Evolutionary conservation across 768 basidiomycete species (phyloP), one percentile per base, ranked within the genome.

Genomic region (Russula ochroleuca): DNA sequence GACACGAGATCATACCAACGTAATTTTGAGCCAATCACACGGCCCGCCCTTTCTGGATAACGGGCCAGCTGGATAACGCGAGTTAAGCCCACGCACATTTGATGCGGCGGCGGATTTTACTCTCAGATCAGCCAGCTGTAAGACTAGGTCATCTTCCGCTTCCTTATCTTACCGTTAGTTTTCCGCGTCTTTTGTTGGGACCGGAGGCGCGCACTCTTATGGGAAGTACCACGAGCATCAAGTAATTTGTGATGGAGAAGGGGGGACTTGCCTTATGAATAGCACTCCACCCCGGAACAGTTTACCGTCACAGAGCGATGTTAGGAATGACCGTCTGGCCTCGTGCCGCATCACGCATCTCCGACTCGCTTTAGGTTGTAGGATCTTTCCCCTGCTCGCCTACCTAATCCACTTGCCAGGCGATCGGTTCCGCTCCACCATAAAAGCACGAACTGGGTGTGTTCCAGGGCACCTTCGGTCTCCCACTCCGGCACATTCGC

Each of bases 381-480:
- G 47, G 19, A 60, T 38, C 60, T 40, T 45, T 40, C 56, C 65
- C 25, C 59, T 53, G 25, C 57, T 19, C 41, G 28, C 47, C 63
- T 53, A 53, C 64, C 49, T 50, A 53, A 56, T 59, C 21, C 48
- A 52, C 58, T 43, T 64, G 60, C 65, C 65, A 67, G 67, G 67
- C 64, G 67, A 68, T 59, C 65, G 65, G 65, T 47, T 45, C 58
- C 67, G 50, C 38, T 47, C 38, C 14, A 37, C 65, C 58, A 57
- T 63, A 67, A 67, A 67, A 67, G 63, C 59, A 53, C 23, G 38
- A 62, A 45, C 35, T 15, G 49, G 31, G 62, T 61, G 53, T 68
- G 67, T 67, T 61, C 59, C 40, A 68, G 65, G 65, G 56, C 60
- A 58, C 57, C 59, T 52, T 33, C 51, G 61, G 61, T 67, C 57